Base-by-base conservation (phyloP, 2,329 filamentous ascomycete genomes). In the Diaporthe vexans region DNA sequence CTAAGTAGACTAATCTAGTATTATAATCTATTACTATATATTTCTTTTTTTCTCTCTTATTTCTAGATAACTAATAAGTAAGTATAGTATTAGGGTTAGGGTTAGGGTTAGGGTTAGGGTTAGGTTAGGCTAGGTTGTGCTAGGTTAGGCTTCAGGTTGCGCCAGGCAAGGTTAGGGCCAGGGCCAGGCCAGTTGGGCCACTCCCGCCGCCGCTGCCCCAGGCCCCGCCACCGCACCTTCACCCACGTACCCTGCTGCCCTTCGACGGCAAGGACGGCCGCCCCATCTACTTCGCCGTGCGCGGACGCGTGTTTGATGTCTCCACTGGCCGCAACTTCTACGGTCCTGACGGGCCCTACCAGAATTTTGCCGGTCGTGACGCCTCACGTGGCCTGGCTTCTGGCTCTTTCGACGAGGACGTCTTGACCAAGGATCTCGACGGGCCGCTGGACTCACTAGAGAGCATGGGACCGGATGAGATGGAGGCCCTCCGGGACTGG, bases 331-430 rank as follows among this genome's bases (percentile, higher is more conserved):
- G 93, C 80, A 95, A 97, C 86, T 98, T 98, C 84, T 99, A 99
- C 85, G 97, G 97, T 5, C 97, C 97, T 26, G 95, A 95, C 17
- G 96, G 96, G 0, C 95, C 96, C 2, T 99, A 99, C 83, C 92
- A 93, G 83, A 98, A 98, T 86, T 99, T 99, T 81, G 97, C 97
- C 0, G 97, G 97, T 0, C 88, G 95, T 52, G 97, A 99, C 84
- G 97, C 97, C 26, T 95, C 91, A 77, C 90, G 96, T 70, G 97
- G 97, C 0, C 86, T 99, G 75, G 96, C 97, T 1, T 94, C 91
- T 83, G 94, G 95, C 74, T 97, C 94, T 85, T 98, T 99, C 83
- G 97, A 98, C 82, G 91, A 94, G 87, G 94, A 95, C 9, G 97
- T 98, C 95, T 86, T 98, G 85, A 98, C 97, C 24, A 91, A 96